phyloP scores from a whole-genome alignment of 257 asterid species.

The Solanum lycopersicoides region DNA sequence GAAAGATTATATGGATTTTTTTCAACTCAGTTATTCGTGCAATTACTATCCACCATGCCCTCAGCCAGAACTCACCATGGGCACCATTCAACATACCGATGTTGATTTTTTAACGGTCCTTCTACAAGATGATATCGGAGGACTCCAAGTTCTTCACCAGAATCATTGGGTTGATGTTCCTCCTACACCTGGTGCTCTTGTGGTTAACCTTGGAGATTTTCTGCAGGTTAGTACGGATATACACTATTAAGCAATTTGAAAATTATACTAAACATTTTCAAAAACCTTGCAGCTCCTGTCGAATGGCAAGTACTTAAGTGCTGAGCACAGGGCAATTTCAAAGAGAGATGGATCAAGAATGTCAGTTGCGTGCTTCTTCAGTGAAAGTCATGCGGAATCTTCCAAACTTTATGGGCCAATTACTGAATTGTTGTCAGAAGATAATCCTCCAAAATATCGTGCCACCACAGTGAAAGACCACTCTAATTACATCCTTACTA shows the following conservation, averaged over 20 bases:
- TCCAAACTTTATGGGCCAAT: not conserved
- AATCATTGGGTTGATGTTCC: not conserved
- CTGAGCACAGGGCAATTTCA: not conserved
- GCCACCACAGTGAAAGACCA: not conserved
- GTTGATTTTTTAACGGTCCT: not conserved
- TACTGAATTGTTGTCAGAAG: not conserved
- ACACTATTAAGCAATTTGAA: too few relatives aligned
- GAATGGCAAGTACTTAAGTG: not conserved
- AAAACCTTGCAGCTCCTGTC: not conserved
- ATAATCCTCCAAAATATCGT: not conserved
- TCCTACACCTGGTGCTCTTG: not conserved
- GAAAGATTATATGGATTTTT: slow-evolving; percentile 13
- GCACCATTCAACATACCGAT: not conserved
- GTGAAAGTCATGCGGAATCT: not conserved
- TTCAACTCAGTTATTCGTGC: not conserved
- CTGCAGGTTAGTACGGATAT: not conserved
- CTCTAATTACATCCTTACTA: not conserved
- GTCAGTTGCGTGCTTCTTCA: not conserved
- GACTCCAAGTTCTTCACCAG: not conserved
- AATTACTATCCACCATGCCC: slow-evolving; percentile 23
- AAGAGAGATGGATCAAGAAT: not conserved
- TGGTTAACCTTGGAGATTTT: not conserved
- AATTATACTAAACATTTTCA: too few relatives aligned
- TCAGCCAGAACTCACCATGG: not conserved
- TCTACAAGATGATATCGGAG: not conserved